Base-by-base conservation (phyloP, 257 asterid genomes). In the Schizonepeta tenuifolia region DNA sequence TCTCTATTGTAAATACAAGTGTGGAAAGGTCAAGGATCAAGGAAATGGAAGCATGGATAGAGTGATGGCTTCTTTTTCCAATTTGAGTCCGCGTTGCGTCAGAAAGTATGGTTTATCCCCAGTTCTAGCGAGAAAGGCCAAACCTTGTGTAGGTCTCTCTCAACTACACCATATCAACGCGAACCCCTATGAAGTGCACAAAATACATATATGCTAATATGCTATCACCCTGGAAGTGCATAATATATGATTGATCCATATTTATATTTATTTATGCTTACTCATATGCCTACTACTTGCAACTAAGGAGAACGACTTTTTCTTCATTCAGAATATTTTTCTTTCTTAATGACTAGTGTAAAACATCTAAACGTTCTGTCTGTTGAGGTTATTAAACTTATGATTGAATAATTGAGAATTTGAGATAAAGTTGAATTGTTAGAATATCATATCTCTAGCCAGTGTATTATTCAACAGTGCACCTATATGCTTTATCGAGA, bases 11-110 rank as follows among this genome's bases (percentile, higher is more conserved):
- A 18, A 53, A 46, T 79, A 55, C 81, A 95, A 98, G 96, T 95
- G 14, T 95, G 99, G 99, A 95, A 95, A 82, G 99, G 99, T 62
- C 96, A 87, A 81, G 99, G 99, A 64, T 90, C 99, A 47, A 95
- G 99, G 77, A 95, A 92, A 83, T 95, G 98, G 99, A 95, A 92
- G 86, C 97, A 92, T 82, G 99, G 96, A 36, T 96, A 85, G 73
- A 80, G 63, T 79, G 98, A 95, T 83, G 99, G 99, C 43, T 86
- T 95, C 85, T 95, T 95, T 72, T 74, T 92, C 76, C 99, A 95
- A 86, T 84, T 90, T 67, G 98, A 95, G 89, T 81, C 93, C 53
- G 87, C 96, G 81, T 65, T 66, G 1, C 22, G 88, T 66, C 88
- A 93, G 58, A 90, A 84, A 81, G 65, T 92, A 63, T 92, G 99